These are phyloP conservation scores for Chrysophaeum taylorii DNA, from an alignment of 352 stramenopile species.

Conservation along the genomic window DNA sequence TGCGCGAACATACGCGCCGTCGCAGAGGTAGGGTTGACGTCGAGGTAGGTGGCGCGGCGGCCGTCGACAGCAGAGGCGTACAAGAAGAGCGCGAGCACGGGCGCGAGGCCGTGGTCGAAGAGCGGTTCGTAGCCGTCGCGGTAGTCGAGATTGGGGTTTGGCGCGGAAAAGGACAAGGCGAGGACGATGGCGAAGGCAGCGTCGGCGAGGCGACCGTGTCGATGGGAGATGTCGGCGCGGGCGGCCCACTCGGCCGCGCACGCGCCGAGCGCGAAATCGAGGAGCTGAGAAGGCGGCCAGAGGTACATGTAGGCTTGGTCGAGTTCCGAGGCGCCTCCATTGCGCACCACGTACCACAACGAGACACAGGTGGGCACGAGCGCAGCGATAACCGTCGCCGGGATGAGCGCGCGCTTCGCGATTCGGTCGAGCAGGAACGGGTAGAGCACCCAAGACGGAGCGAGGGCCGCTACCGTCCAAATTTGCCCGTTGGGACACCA, in stretches of 20 bases:
- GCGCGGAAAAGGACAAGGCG: not conserved
- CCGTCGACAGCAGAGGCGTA: not conserved
- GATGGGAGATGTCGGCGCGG: not conserved
- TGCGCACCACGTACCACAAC: not conserved
- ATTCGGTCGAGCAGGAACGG: not conserved
- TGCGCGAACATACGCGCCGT: not conserved
- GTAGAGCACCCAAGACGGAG: slow-evolving; percentile 7
- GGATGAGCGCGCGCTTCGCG: not conserved
- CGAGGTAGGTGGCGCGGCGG: not conserved
- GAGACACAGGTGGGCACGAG: not conserved
- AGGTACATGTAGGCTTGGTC: not conserved
- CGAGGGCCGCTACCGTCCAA: slow-evolving; percentile 9
- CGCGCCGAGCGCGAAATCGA: not conserved
- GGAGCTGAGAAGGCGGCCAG: not conserved
- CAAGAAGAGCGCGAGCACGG: not conserved
- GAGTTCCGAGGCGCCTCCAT: not conserved
- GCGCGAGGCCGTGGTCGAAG: slow-evolving; percentile 9
- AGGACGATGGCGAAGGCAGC: not conserved
- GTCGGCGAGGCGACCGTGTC: not conserved
- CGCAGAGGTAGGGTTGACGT: not conserved
- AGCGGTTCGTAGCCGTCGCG: not conserved
- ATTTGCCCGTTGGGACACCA: slow-evolving; percentile 12
- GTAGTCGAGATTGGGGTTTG: not conserved
- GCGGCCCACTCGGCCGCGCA: not conserved
- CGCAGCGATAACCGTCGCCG: not conserved